These are phyloP conservation scores for Ganoderma resinaceum DNA, from an alignment of 1,284 basidiomycete species.

Conservation along the genomic window DNA sequence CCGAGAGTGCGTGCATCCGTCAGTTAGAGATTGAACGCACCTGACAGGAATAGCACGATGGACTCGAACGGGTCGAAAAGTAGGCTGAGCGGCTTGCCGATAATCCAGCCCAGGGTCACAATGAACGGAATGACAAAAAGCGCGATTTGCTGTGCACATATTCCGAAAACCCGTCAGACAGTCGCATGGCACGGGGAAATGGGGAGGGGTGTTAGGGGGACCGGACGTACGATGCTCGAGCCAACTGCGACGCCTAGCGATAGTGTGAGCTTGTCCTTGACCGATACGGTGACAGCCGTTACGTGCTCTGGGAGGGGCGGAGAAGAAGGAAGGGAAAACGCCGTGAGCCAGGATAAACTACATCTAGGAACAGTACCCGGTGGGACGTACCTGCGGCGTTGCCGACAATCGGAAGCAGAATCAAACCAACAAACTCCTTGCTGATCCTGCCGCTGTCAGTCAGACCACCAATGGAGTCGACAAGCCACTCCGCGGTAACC, in stretches of 20 bases:
- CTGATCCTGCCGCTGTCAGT: conserved; percentile 59
- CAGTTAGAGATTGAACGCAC: conserved; percentile 36
- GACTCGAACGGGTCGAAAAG: conserved; percentile 75
- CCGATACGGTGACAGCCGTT: conserved; percentile 88
- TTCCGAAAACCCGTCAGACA: not conserved
- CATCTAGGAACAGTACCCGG: not conserved
- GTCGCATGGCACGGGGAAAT: not conserved
- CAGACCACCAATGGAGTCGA: conserved; percentile 79
- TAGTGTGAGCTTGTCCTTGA: conserved; percentile 81
- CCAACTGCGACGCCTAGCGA: conserved; percentile 87
- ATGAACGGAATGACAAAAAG: conserved; percentile 85
- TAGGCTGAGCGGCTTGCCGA: conserved; percentile 70
- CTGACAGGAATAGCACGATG: conserved; percentile 51
- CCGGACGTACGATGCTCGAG: conserved; percentile 80
- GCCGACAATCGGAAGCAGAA: conserved; percentile 88
- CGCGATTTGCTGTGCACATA: conserved; percentile 75
- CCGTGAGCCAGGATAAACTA: conserved; percentile 3
- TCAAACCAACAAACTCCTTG: conserved; percentile 86
- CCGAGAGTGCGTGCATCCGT: conserved; percentile 10
- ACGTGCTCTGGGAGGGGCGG: conserved; percentile 66
- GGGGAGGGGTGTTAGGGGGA: conserved; percentile 11
- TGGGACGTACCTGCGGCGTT: conserved; percentile 73
- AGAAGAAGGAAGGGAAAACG: not conserved
- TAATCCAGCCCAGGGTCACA: conserved; percentile 67
- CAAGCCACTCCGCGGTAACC: conserved; percentile 88